phyloP scores from a whole-genome alignment of 225 moss, liverwort and hornwort genomes.

The Asterella californica region DNA sequence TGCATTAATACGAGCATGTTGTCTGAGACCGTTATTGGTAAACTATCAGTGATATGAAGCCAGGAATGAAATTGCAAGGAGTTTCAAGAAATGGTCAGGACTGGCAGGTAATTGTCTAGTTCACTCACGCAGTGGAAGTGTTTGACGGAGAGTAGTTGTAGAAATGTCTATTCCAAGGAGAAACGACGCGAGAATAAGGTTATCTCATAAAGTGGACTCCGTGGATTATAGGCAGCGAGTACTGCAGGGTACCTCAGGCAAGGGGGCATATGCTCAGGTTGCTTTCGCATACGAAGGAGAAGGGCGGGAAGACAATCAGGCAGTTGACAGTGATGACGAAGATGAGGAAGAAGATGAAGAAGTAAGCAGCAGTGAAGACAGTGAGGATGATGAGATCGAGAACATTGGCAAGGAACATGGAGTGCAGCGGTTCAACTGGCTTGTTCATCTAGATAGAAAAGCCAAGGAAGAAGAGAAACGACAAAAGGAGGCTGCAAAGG shows the following conservation, averaged over 20 bases:
- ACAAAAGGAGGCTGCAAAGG: constrained; percentile 91
- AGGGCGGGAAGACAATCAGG: constrained; percentile 54
- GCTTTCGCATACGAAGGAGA: constrained; percentile 84
- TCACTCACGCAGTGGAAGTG: not conserved
- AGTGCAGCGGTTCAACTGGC: constrained; percentile 80
- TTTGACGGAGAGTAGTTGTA: not conserved
- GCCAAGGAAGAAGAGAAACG: constrained; percentile 93
- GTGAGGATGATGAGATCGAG: constrained; percentile 96
- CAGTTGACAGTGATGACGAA: constrained; percentile 76
- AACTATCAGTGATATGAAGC: not conserved
- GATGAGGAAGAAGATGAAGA: constrained; percentile 92
- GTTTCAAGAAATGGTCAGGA: not conserved
- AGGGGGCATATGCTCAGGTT: constrained; percentile 91
- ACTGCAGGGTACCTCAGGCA: constrained; percentile 45
- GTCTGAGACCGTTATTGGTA: not conserved
- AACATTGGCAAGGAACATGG: constrained; percentile 88
- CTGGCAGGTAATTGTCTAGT: not conserved
- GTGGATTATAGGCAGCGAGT: constrained; percentile 38
- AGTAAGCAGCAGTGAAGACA: constrained; percentile 88
- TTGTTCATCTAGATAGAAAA: constrained; percentile 85
- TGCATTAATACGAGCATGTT: too few species aligned
- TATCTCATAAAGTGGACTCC: not conserved
- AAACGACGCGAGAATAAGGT: not conserved
- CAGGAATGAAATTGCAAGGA: not conserved
- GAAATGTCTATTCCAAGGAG: not conserved